These are phyloP conservation scores for Viola pubescens DNA, from an alignment of 441 rosid species.

Conservation along the genomic window DNA sequence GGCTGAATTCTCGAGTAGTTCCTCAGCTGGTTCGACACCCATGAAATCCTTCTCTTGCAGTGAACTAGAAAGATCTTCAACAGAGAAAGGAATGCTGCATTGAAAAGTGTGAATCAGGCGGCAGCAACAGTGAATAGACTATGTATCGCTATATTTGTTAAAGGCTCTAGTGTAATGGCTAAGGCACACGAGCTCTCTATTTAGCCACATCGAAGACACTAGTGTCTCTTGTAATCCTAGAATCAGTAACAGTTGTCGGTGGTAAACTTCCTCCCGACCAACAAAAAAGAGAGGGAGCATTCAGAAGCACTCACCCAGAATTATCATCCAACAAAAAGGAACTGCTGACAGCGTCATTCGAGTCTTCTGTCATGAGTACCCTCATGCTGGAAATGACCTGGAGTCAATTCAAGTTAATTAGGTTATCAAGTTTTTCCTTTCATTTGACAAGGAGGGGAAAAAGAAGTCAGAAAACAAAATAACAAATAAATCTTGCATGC, in stretches of 20 bases:
- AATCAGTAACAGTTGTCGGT: too few relatives aligned
- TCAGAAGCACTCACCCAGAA: slow-evolving; percentile 56
- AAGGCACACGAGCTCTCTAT: too few relatives aligned
- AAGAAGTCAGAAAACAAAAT: slow-evolving; percentile 1
- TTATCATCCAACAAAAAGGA: slow-evolving; percentile 95
- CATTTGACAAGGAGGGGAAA: slow-evolving; percentile 6
- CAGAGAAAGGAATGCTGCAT: slow-evolving; percentile 92
- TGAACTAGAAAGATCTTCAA: slow-evolving; percentile 75
- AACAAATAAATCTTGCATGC: neutral
- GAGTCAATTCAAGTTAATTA: slow-evolving; percentile 8
- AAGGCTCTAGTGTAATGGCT: too few relatives aligned
- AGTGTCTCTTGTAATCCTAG: too few relatives aligned
- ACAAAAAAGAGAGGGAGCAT: neutral
- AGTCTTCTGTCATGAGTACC: slow-evolving; percentile 93
- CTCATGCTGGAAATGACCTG: slow-evolving; percentile 98
- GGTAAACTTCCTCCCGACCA: too few relatives aligned
- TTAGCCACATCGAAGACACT: too few relatives aligned
- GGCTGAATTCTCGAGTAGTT: slow-evolving; percentile 74
- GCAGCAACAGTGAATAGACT: too few relatives aligned
- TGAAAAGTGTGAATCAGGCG: neutral
- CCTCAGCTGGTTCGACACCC: slow-evolving; percentile 84
- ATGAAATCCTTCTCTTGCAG: slow-evolving; percentile 83
- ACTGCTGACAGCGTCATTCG: slow-evolving; percentile 69
- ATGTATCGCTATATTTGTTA: too few relatives aligned
- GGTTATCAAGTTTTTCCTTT: slow-evolving; percentile 3